Evolutionary conservation across 169 alveolate species (phyloP), one percentile per base, ranked within the genome.

Genomic region (Eimeria maxima): DNA sequence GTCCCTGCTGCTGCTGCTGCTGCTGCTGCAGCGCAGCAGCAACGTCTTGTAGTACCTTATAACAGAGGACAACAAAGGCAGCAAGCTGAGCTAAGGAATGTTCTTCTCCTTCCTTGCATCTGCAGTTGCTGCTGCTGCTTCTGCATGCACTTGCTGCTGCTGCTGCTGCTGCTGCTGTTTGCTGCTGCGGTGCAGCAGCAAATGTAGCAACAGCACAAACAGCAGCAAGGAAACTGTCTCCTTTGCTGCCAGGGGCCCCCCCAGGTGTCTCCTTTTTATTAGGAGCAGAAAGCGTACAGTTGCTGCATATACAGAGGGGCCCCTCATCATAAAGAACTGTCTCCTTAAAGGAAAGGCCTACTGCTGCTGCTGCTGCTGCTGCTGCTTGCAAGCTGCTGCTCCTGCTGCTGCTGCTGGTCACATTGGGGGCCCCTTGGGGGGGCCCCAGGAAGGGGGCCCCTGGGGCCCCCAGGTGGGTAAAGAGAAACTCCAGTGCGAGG

Each of bases 1-100:
- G 65, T 65, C 44, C 65, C 65, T 78, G 88, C 65, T 78, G 53
- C 88, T 44, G 88, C 20, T 78, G 88, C 88, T 78, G 88, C 88
- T 78, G 88, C 88, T 78, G 88, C 65, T 78, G 88, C 88, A 78
- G 63, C 6, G 88, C 57, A 38, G 67, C 13, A 45, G 65, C 57
- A 78, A 78, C 11, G 2, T 18, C 63, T 57, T 45, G 57, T 5
- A 78, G 65, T 3, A 45, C 65, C 63, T 78, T 38, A 20, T 78
- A 60, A 27, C 57, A 38, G 16, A 78, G 67, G 38, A 78, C 88
- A 42, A 45, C 88, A 78, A 78, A 78, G 7, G 57, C 88, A 44
- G 67, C 33, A 16, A 78, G 65, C 2, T 29, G 57, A 10, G 88
- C 20, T 24, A 45, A 13, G 3, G 88, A 13, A 45, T 29, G 11